phyloP scores from a whole-genome alignment of 352 stramenopile species.

The Phytophthora constricta region DNA sequence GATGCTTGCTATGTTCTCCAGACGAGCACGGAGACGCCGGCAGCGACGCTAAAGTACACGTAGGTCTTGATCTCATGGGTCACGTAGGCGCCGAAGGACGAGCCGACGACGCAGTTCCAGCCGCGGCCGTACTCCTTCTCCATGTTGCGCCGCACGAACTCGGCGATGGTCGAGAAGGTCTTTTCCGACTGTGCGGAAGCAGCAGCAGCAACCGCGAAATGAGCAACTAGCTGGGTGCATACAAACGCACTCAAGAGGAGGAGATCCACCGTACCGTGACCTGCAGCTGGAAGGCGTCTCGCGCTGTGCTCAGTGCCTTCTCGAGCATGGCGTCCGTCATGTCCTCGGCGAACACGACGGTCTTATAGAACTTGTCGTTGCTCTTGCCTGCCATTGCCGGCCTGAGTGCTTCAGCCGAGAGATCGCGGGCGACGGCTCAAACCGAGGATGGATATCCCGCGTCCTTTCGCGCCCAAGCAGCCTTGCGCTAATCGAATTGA shows the following conservation, averaged over 20 bases:
- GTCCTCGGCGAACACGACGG: conserved; percentile 94
- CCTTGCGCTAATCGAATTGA: no score
- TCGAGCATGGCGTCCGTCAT: conserved; percentile 95
- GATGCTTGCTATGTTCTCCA: conserved; percentile 89
- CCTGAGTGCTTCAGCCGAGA: no score
- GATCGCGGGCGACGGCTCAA: neutral
- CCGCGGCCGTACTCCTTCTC: conserved; percentile 92
- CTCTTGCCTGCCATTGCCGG: conserved; percentile 63
- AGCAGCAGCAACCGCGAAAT: neutral
- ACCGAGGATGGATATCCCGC: neutral
- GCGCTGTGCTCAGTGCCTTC: conserved; percentile 87
- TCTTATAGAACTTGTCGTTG: conserved; percentile 91
- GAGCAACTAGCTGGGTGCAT: neutral
- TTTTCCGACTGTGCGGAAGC: conserved; percentile 77
- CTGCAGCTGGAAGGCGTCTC: conserved; percentile 93
- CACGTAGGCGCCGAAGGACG: conserved; percentile 93
- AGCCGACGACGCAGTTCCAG: conserved; percentile 94
- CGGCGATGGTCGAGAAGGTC: conserved; percentile 92
- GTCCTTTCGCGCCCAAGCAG: neutral
- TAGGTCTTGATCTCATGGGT: conserved; percentile 97
- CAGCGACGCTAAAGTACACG: conserved; percentile 94
- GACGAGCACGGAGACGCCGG: conserved; percentile 92
- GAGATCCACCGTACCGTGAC: conserved; percentile 71
- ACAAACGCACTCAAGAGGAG: neutral
- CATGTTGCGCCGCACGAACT: conserved; percentile 92